A percentile compares a stretch with the other conserved stretches of the same genome.
Conservation (phyloP, 805 yeast genomes). For the Zygosaccharomyces gambellarensis region DNA sequence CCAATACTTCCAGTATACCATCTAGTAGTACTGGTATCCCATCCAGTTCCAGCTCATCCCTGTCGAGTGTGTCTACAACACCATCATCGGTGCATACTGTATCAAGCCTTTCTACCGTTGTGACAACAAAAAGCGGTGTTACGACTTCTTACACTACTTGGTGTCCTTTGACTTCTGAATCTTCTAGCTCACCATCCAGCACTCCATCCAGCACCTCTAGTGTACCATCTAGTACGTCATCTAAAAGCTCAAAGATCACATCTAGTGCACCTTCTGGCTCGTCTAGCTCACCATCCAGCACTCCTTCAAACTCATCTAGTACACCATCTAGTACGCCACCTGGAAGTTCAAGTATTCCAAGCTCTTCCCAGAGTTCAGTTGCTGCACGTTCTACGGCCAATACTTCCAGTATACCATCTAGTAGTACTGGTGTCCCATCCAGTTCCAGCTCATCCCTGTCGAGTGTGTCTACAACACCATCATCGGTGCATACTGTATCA, state of each 20-base stretch:
- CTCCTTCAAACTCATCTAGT: neutral
- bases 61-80: neutral
- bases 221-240: neutral
- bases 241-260: neutral
- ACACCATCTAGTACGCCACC: neutral
- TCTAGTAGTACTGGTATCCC: neutral
- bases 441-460: too few relatives aligned
- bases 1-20: neutral
- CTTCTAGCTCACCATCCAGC: neutral
- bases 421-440: neutral
- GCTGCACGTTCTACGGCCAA: neutral
- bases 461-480: neutral
- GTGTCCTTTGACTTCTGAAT: constrained; percentile 33
- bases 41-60: neutral
- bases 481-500: neutral
- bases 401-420: neutral
- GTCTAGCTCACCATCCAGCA: neutral
- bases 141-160: constrained; percentile 40
- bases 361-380: neutral
- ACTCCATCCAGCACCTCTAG: neutral
- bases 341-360: neutral
- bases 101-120: constrained; percentile 26
- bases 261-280: neutral
- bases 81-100: neutral
- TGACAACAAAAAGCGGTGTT: constrained; percentile 28